phyloP scores from a whole-genome alignment of 306 rosid genomes.

The Crotalaria pallida region DNA sequence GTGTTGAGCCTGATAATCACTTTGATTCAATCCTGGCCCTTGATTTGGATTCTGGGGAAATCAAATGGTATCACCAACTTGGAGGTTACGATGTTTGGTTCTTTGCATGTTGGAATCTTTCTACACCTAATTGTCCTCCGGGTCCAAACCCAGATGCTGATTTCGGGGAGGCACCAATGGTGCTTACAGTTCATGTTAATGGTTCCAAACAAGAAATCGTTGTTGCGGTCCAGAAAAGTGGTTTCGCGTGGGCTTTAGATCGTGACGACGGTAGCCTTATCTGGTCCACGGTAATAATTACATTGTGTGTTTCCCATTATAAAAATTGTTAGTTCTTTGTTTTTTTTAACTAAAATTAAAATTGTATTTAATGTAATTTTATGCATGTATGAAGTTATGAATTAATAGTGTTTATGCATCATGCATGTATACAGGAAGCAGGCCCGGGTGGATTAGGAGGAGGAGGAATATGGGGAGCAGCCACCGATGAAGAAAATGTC shows the following conservation, averaged over 20 bases:
- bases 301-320: too few relatives aligned
- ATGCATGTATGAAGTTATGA: too few relatives aligned
- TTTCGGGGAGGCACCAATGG: slow-evolving; percentile 62
- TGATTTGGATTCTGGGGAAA: slow-evolving; percentile 45
- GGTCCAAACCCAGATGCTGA: slow-evolving; percentile 49
- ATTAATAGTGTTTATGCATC: neutral
- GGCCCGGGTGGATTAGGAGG: slow-evolving; percentile 47
- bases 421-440: slow-evolving; percentile 36
- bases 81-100: slow-evolving; percentile 81
- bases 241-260: slow-evolving; percentile 62
- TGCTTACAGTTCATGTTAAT: slow-evolving; percentile 28
- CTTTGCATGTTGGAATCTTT: slow-evolving; percentile 36
- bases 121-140: slow-evolving; percentile 43
- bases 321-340: too few relatives aligned
- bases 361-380: too few relatives aligned
- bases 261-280: slow-evolving; percentile 38
- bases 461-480: slow-evolving; percentile 61
- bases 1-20: slow-evolving; percentile 57
- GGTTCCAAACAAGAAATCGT: slow-evolving; percentile 38
- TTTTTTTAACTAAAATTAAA: too few relatives aligned
- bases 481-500: slow-evolving; percentile 39
- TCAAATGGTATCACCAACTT: slow-evolving; percentile 49
- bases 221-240: slow-evolving; percentile 65
- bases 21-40: slow-evolving; percentile 59
- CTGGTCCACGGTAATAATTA: slow-evolving; percentile 33